These are phyloP conservation scores for Cyberlindnera petersonii DNA, from an alignment of 805 yeast genomes.

Conservation along the genomic window DNA sequence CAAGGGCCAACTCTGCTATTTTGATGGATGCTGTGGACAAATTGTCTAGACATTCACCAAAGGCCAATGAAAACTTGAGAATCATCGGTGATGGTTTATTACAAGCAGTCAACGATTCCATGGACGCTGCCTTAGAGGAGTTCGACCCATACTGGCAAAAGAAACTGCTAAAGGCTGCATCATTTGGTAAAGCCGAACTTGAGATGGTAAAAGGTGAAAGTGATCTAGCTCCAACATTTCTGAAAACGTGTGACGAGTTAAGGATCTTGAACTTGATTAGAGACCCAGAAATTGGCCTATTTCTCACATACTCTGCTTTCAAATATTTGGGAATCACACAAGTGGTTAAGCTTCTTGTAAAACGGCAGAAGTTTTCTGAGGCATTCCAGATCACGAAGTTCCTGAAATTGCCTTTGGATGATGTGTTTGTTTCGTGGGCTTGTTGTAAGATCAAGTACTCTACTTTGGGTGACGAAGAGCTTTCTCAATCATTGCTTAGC, in stretches of 20 bases:
- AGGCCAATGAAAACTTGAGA: slow-evolving; percentile 73
- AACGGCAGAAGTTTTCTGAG: slow-evolving; percentile 55
- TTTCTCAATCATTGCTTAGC: slow-evolving; percentile 46
- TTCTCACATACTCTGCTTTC: slow-evolving; percentile 58
- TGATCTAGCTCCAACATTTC: slow-evolving; percentile 47
- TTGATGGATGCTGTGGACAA: slow-evolving; percentile 74
- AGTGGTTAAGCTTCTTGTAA: slow-evolving; percentile 53
- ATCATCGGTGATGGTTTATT: slow-evolving; percentile 46
- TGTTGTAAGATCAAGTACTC: slow-evolving; percentile 59
- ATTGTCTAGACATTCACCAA: slow-evolving; percentile 64
- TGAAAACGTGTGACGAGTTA: slow-evolving; percentile 55
- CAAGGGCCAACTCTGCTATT: slow-evolving; percentile 78
- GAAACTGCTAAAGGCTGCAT: slow-evolving; percentile 70
- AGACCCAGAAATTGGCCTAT: slow-evolving; percentile 60
- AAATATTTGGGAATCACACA: slow-evolving; percentile 48
- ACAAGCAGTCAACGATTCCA: slow-evolving; percentile 66
- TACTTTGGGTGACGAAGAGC: slow-evolving; percentile 51
- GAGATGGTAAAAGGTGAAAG: slow-evolving; percentile 29
- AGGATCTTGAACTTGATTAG: slow-evolving; percentile 70
- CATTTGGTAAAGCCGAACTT: slow-evolving; percentile 69
- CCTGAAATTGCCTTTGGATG: slow-evolving; percentile 42
- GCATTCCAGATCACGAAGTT: slow-evolving; percentile 59
- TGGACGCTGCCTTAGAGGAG: slow-evolving; percentile 73
- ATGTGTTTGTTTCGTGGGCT: slow-evolving; percentile 78
- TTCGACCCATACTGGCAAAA: slow-evolving; percentile 79